A percentile compares a stretch with the other conserved stretches of the same genome.
phyloP scores from a whole-genome alignment of 805 yeast genomes.

The Yueomyces sinensis region DNA sequence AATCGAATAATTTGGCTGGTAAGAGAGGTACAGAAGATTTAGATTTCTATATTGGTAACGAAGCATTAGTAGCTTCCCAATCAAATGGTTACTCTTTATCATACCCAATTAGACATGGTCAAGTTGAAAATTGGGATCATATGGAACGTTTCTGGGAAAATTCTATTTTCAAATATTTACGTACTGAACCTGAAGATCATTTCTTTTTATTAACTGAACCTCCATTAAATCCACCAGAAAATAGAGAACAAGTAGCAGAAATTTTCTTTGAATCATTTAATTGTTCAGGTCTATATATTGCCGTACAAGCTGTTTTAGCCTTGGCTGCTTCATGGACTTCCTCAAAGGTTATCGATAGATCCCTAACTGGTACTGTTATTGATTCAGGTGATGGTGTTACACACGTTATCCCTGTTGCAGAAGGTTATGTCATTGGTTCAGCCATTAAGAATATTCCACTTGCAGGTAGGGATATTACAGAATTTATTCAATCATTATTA shows the following conservation, averaged over 20 bases:
- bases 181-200: constrained; percentile 99
- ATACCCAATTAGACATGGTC: constrained; percentile 96
- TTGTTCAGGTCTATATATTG: constrained; percentile 96
- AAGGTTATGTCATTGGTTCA: constrained; percentile 96
- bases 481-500: constrained; percentile 79
- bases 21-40: constrained; percentile 89
- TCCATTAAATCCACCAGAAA: constrained; percentile 98
- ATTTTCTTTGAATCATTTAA: constrained; percentile 98
- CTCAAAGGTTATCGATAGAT: constrained; percentile 85
- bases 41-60: constrained; percentile 92
- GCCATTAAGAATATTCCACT: constrained; percentile 96
- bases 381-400: constrained; percentile 99
- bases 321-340: constrained; percentile 99
- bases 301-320: constrained; percentile 97
- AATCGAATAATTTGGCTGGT: constrained; percentile 34
- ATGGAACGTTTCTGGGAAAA: constrained; percentile 99
- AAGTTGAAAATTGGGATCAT: constrained; percentile 98
- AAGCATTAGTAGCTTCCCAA: constrained; percentile 81
- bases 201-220: constrained; percentile 94
- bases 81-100: constrained; percentile 79
- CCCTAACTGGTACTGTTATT: constrained; percentile 95
- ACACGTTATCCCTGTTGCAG: constrained; percentile 98
- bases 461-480: constrained; percentile 96
- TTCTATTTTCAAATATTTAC: constrained; percentile 86
- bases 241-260: constrained; percentile 96